These are phyloP conservation scores for Linnemannia exigua DNA, from an alignment of 192 early-diverging fungal species.

Conservation along the genomic window DNA sequence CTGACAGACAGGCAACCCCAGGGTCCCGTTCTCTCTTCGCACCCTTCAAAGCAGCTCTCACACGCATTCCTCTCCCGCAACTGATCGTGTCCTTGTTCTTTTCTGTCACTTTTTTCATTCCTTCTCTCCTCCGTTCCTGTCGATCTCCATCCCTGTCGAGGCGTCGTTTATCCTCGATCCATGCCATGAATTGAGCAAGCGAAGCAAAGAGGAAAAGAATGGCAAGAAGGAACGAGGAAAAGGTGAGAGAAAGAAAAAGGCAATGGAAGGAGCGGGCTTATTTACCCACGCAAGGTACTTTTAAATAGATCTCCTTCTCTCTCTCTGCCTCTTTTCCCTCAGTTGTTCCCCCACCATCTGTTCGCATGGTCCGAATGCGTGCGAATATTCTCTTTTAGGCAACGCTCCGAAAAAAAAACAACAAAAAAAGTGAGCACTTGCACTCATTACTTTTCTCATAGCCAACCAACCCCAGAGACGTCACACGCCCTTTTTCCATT, in stretches of 20 bases:
- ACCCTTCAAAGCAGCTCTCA: not conserved
- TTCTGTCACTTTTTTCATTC: too few species aligned
- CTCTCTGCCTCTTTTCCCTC: not conserved
- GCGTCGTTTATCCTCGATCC: not conserved
- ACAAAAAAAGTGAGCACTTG: not conserved
- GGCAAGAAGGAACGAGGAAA: not conserved
- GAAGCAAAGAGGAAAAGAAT: not conserved
- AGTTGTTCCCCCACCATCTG: not conserved
- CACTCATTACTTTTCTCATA: not conserved
- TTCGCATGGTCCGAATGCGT: conserved; percentile 13
- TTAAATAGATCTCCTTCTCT: not conserved
- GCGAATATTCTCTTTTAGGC: conserved; percentile 17
- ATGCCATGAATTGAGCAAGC: not conserved
- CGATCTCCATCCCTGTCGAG: too few species aligned
- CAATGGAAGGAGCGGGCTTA: not conserved
- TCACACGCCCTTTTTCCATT: not conserved
- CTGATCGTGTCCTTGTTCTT: not conserved
- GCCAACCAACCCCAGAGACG: conserved; percentile 7
- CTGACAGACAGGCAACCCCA: not conserved
- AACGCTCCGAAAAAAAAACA: not conserved
- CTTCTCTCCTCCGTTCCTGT: not conserved
- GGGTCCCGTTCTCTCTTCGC: not conserved
- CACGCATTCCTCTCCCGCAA: not conserved
- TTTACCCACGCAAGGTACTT: conserved; percentile 11
- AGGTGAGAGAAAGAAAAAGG: not conserved